Conservation (phyloP, 2,329 filamentous ascomycete genomes). For the Trichoderma citrinoviride region DNA sequence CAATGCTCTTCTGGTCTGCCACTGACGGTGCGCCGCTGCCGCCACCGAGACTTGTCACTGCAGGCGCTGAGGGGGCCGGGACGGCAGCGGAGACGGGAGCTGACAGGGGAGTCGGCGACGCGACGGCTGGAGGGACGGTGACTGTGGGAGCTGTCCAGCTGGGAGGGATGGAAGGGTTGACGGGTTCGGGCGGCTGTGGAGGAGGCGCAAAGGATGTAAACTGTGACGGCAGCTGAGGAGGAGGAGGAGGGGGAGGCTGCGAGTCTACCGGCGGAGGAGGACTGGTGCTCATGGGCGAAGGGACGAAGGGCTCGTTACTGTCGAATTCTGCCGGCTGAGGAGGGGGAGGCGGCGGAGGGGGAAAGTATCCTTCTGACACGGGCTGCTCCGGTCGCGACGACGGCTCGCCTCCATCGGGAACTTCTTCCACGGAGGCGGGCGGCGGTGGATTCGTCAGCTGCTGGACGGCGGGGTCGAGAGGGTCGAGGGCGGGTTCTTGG, state of each 20-base stretch:
- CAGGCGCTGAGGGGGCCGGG: constrained; percentile 13
- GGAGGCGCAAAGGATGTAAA: constrained; percentile 27
- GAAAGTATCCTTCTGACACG: constrained; percentile 36
- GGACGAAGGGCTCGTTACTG: constrained; percentile 33
- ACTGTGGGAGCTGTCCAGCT: constrained; percentile 4
- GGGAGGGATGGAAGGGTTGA: constrained; percentile 26
- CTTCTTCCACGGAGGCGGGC: constrained; percentile 53
- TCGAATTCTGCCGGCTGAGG: constrained; percentile 17
- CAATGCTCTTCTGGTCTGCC: constrained; percentile 56
- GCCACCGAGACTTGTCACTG: constrained; percentile 12
- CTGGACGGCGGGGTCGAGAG: constrained; percentile 30
- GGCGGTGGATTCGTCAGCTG: constrained; percentile 41
- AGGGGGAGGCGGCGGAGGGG: constrained; percentile 28
- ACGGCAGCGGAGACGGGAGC: constrained; percentile 20
- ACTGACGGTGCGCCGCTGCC: constrained; percentile 13
- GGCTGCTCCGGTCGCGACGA: constrained; percentile 29
- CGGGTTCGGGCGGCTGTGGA: constrained; percentile 4
- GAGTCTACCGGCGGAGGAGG: constrained; percentile 25
- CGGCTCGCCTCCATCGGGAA: constrained; percentile 44
- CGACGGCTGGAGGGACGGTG: constrained; percentile 26
- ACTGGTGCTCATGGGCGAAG: constrained; percentile 37
- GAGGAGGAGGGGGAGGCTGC: constrained; percentile 24
- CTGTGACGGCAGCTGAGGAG: constrained; percentile 27
- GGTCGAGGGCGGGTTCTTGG: constrained; percentile 36
- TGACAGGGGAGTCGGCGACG: neutral